phyloP scores from a whole-genome alignment of 371 early-diverging fungal genomes.

The Thermomucor indicae-seudaticae region DNA sequence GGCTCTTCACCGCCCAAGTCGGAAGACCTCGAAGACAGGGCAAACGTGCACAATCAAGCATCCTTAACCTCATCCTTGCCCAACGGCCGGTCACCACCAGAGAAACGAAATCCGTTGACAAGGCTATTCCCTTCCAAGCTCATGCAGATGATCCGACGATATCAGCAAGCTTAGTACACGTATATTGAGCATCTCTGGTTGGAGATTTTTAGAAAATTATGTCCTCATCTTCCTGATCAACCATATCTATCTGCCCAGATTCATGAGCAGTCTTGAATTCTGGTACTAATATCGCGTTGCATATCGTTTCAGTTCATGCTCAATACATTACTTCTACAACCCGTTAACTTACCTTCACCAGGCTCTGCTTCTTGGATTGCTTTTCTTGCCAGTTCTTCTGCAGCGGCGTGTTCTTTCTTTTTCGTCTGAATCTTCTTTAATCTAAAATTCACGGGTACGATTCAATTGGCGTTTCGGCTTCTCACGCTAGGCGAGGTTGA shows the following conservation, averaged over 20 bases:
- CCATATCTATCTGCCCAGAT: slow-evolving; percentile 38
- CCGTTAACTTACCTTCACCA: slow-evolving; percentile 11
- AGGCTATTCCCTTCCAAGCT: background rate
- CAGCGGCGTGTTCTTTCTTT: slow-evolving; percentile 88
- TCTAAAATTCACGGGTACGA: no score
- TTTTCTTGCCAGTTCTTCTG: slow-evolving; percentile 36
- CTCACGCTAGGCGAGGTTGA: background rate
- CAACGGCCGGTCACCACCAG: no score
- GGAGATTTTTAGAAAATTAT: slow-evolving; percentile 51
- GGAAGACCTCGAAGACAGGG: no score
- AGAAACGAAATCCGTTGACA: no score
- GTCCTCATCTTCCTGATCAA: slow-evolving; percentile 59
- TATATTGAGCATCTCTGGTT: no score
- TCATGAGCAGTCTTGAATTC: slow-evolving; percentile 36
- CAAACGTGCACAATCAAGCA: no score
- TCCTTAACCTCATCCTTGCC: no score
- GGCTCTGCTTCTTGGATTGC: slow-evolving; percentile 13
- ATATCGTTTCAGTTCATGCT: background rate
- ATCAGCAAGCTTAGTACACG: background rate
- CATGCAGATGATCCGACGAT: background rate
- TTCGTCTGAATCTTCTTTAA: slow-evolving; percentile 97
- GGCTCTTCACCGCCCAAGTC: no score
- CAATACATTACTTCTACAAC: background rate
- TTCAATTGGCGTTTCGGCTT: background rate
- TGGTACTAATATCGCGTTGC: slow-evolving; percentile 5